Conservation (phyloP, 2,329 filamentous ascomycete species). For the Fusarium drepaniforme region DNA sequence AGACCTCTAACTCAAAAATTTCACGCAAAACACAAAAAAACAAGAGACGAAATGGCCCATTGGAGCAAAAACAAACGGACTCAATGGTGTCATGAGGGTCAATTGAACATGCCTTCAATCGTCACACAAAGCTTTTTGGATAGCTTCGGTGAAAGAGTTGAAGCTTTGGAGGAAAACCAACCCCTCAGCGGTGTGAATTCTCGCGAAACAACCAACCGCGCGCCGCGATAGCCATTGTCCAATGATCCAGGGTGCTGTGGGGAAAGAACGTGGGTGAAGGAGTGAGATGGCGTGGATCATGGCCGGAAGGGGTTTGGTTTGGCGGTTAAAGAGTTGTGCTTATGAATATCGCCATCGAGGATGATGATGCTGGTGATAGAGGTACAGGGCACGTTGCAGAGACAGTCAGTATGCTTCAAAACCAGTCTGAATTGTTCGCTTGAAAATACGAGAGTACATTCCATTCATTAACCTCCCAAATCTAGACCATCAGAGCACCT, state of each 20-base stretch:
- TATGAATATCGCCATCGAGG: background rate
- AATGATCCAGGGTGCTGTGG: conserved; percentile 31
- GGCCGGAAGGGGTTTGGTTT: conserved; percentile 35
- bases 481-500: conserved; percentile 46
- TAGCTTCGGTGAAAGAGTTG: conserved; percentile 7
- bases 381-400: background rate
- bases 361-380: background rate
- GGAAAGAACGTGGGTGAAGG: conserved; percentile 12
- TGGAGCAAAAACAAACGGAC: background rate
- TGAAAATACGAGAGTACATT: conserved; percentile 7
- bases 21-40: background rate
- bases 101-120: background rate
- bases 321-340: background rate
- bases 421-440: background rate
- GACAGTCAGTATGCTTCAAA: background rate
- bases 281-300: conserved; percentile 28
- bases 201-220: background rate
- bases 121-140: background rate
- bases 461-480: background rate
- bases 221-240: conserved; percentile 16
- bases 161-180: background rate
- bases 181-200: conserved; percentile 34
- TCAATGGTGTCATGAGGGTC: background rate
- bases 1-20: background rate
- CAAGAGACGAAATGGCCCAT: background rate